These are phyloP conservation scores for Zanthoxylum bungeanum DNA, from an alignment of 345 rosid genomes.

Conservation along the genomic window DNA sequence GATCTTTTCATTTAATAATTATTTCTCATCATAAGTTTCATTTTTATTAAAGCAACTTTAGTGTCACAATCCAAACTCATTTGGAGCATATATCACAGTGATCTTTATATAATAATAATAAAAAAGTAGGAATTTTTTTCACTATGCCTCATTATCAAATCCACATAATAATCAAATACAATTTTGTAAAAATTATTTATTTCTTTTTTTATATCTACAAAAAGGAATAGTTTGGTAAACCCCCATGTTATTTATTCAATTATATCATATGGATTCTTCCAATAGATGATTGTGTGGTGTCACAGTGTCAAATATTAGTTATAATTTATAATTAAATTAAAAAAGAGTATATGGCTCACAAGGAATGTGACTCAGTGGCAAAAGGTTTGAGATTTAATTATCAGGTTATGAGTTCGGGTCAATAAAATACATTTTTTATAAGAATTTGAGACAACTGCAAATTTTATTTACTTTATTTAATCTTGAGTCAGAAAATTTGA, in stretches of 20 bases:
- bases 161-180: background rate
- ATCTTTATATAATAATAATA: background rate
- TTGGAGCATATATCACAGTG: background rate
- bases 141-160: background rate
- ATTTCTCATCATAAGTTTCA: slow-evolving; percentile 3
- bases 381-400: too few relatives aligned
- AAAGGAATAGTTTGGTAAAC: slow-evolving; percentile 17
- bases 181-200: background rate
- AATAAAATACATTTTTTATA: too few relatives aligned
- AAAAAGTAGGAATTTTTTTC: background rate
- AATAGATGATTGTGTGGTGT: background rate
- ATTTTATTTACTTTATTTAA: too few relatives aligned
- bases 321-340: too few relatives aligned
- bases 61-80: slow-evolving; percentile 22
- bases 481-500: too few relatives aligned
- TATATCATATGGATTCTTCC: background rate
- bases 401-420: too few relatives aligned
- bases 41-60: slow-evolving; percentile 13
- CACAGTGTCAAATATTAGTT: background rate
- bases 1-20: slow-evolving; percentile 11
- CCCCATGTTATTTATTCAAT: background rate
- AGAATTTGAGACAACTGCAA: too few relatives aligned
- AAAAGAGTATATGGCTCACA: too few relatives aligned
- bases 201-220: background rate
- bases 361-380: too few relatives aligned